Evolutionary conservation across 208 protist genomes (phyloP), one percentile per base, ranked within the genome.

Genomic region (Crithidia acanthocephali): DNA sequence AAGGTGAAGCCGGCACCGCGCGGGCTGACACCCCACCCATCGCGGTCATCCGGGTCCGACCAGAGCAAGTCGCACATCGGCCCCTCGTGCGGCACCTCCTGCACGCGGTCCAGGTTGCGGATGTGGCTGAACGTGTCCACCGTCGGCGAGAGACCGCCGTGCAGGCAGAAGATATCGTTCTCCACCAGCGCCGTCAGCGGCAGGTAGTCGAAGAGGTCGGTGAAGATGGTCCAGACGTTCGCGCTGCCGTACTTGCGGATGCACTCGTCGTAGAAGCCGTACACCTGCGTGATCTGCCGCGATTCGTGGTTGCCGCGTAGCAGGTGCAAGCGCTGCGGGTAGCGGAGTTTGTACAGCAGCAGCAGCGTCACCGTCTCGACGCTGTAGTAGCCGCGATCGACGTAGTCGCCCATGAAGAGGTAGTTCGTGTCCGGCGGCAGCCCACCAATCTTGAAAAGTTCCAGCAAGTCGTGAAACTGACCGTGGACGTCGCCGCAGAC

Each of bases 211-310:
- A 99, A 99, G 11, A 99, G 81, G 61, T 99, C 97, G 15, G 97
- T 99, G 68, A 99, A 98, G 40, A 88, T 57, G 68, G 97, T 98
- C 99, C 99, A 99, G 25, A 99, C 96, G 57, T 93, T 95, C 4
- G 95, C 88, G 59, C 82, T 97, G 40, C 98, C 98, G 74, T 99
- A 99, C 82, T 99, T 99, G 37, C 97, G 91, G 55, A 99, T 89
- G 81, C 98, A 99, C 72, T 99, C 99, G 57, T 99, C 98, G 79
- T 99, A 99, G 80, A 99, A 99, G 32, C 99, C 99, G 84, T 99
- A 99, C 22, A 99, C 98, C 79, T 99, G 97, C 58, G 98, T 99
- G 62, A 99, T 99, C 67, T 99, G 97, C 4, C 98, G 85, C 1
- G 92, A 98, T 76, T 99, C 98, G 79, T 99, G 98, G 78, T 99